Percentiles rank a stretch among this genome's conserved stretches.
Conservation (phyloP, 352 stramenopile genomes). For the Globisporangium spiculum region DNA sequence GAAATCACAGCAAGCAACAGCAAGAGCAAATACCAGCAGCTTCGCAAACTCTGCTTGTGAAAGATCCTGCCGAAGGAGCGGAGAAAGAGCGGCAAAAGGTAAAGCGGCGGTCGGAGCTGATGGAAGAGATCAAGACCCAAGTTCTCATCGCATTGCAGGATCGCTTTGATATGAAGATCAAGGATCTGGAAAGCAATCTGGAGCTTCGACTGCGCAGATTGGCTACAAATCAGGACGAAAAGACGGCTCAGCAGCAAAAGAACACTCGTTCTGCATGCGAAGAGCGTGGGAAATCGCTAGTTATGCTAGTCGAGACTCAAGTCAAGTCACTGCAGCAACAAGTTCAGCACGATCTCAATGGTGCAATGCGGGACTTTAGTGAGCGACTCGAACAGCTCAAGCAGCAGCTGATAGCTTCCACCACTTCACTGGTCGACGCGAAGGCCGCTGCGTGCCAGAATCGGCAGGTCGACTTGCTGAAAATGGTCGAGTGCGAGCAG, state of each 20-base stretch:
- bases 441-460: constrained; percentile 25
- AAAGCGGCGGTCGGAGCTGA: constrained; percentile 18
- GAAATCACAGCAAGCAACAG: constrained; percentile 6
- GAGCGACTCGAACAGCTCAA: constrained; percentile 15
- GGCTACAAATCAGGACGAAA: not conserved
- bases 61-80: constrained; percentile 12
- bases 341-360: constrained; percentile 14
- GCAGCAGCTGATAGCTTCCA: constrained; percentile 20
- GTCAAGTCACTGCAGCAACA: constrained; percentile 23
- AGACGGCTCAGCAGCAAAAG: not conserved
- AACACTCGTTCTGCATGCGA: not conserved
- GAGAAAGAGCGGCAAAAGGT: constrained; percentile 21
- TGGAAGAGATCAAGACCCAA: not conserved
- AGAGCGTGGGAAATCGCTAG: not conserved
- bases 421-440: constrained; percentile 23
- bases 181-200: constrained; percentile 15
- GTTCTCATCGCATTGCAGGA: constrained; percentile 1
- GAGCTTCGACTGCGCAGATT: not conserved
- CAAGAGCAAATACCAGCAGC: constrained; percentile 3
- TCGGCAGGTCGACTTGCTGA: constrained; percentile 30
- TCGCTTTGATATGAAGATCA: constrained; percentile 5
- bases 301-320: constrained; percentile 13
- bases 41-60: not conserved
- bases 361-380: not conserved
- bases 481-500: constrained; percentile 42